Evolutionary conservation across 2,329 filamentous ascomycete genomes (phyloP), one percentile per base, ranked within the genome.

Genomic region (Pezicula rhizophila): DNA sequence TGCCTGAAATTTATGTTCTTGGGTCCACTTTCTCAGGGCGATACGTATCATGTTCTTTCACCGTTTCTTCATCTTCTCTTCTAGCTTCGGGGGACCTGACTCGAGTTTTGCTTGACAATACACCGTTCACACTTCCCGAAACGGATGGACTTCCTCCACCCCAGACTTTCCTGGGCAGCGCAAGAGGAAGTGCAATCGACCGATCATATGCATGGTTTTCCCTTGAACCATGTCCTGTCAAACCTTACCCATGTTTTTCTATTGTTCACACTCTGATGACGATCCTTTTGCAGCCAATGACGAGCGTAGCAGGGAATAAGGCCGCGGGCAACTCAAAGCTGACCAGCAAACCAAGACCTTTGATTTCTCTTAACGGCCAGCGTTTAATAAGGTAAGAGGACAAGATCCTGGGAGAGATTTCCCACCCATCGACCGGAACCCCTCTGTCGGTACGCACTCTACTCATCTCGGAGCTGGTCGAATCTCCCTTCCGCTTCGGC

Each of bases 331-430:
- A 10, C 40, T 26, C 25, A 31, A 31, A 31, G 28, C 28, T 2
- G 28, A 31, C 28, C 28, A 31, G 28, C 28, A 31, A 31, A 12
- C 11, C 28, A 10, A 12, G 28, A 12, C 11, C 11, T 31, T 31
- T 12, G 28, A 7, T 31, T 31, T 31, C 11, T 12, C 28, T 31
- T 10, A 12, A 31, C 28, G 11, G 28, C 28, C 8, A 31, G 28
- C 28, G 28, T 31, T 2, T 4, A 31, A 12, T 10, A 31, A 23
- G 23, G 8, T 31, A 10, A 14, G 40, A 20, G 17, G 40, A 42
- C 40, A 42, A 42, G 40, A 42, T 42, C 40, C 40, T 42, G 40
- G 40, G 40, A 26, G 40, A 42, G 40, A 42, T 42, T 42, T 42
- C 40, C 40, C 17, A 42, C 40, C 39, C 23, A 25, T 25, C 23